A percentile compares a stretch with the other conserved stretches of the same genome.
Evolutionary conservation across 305 asterid genomes (phyloP).

Genomic region (Striga hermonthica): DNA sequence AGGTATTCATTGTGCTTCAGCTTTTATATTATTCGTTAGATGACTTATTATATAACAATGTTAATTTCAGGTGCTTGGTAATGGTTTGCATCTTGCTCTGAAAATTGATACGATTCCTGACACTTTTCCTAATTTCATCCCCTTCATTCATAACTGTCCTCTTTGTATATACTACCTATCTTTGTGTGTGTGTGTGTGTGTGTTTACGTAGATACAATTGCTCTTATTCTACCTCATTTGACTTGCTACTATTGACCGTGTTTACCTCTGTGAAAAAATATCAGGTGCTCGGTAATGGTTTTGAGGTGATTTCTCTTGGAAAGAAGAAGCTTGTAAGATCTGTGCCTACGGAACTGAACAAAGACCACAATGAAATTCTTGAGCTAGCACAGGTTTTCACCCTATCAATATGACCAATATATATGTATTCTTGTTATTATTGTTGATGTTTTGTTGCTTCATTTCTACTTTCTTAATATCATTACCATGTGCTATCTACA

Average conservation of each 20-base stretch:
- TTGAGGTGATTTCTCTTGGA: slow-evolving; percentile 88
- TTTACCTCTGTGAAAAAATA: slow-evolving; percentile 1
- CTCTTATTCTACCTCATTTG: slow-evolving; percentile 16
- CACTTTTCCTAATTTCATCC: background rate
- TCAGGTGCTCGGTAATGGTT: slow-evolving; percentile 91
- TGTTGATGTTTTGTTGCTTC: slow-evolving; percentile 6
- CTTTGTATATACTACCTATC: background rate
- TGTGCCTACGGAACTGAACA: slow-evolving; percentile 93
- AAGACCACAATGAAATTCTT: slow-evolving; percentile 89
- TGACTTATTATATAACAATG: background rate
- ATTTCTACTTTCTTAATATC: background rate
- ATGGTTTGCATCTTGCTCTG: background rate
- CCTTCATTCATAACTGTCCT: background rate
- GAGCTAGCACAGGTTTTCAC: slow-evolving; percentile 89
- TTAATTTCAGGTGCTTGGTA: background rate
- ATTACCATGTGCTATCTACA: too few species aligned
- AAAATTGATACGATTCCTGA: background rate
- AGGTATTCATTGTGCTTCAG: slow-evolving; percentile 45
- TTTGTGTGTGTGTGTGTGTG: background rate
- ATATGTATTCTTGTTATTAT: slow-evolving; percentile 23
- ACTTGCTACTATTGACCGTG: background rate
- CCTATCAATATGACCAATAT: slow-evolving; percentile 22
- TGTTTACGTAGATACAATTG: background rate
- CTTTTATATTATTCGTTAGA: background rate
- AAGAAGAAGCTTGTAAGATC: slow-evolving; percentile 47